Evolutionary conservation across 2,329 filamentous ascomycete genomes (phyloP).

Genomic region (Cadophora sp.): DNA sequence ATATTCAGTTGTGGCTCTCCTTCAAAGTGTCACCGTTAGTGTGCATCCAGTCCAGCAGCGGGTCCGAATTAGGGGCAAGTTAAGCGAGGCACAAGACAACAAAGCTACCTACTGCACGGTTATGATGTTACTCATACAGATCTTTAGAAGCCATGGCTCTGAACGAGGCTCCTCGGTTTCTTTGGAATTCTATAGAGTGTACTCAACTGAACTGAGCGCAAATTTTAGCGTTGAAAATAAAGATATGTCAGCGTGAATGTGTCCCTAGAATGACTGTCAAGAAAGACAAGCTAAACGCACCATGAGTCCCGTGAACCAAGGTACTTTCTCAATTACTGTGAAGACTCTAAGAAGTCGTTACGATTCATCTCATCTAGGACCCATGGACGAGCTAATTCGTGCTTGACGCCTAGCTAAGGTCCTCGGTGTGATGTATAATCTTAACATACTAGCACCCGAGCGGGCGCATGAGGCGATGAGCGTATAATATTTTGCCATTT

Average conservation of each 20-base stretch:
- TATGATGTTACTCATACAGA: neutral
- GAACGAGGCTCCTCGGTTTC: neutral
- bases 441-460: neutral
- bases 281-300: neutral
- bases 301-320: neutral
- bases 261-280: neutral
- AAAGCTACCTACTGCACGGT: neutral
- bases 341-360: neutral
- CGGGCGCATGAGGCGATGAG: neutral
- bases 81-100: neutral
- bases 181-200: neutral
- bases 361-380: neutral
- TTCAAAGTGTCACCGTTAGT: neutral
- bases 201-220: neutral
- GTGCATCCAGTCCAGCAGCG: neutral
- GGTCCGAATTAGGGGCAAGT: neutral
- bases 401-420: neutral
- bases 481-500: too few species aligned
- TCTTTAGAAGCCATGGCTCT: neutral
- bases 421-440: too few species aligned
- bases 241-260: neutral
- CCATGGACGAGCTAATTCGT: neutral
- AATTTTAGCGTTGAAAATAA: neutral
- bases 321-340: neutral
- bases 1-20: neutral